Evolutionary conservation across 2,329 filamentous ascomycete species (phyloP), one percentile per base, ranked within the genome.

Genomic region (Trichoderma sp.): DNA sequence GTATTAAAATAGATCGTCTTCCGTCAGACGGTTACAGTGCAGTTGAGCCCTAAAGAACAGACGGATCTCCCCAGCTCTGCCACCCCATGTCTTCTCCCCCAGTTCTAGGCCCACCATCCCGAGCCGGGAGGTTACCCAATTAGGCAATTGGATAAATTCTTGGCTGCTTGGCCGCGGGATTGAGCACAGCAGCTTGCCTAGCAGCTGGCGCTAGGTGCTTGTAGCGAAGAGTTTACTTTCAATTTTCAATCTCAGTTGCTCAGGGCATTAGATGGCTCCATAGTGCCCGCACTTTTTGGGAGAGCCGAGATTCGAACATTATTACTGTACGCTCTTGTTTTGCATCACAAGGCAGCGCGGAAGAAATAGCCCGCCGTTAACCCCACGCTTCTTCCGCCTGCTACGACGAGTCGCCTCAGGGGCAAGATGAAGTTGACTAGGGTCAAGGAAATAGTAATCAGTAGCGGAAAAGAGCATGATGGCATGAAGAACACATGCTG

Each of bases 131-230:
- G 29, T 35, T 67, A 49, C 64, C 55, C 21, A 24, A 40, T 59
- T 67, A 67, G 64, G 64, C 64, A 67, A 67, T 67, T 67, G 55
- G 64, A 67, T 67, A 67, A 67, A 21, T 52, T 59, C 55, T 37
- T 56, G 61, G 61, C 24, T 31, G 5, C 61, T 64, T 40, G 57
- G 57, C 19, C 29, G 31, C 35, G 21, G 49, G 21, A 27, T 40
- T 24, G 61, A 49, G 53, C 53, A 35, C 63, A 59, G 19, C 29
- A 21, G 21, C 16, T 55, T 43, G 40, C 52, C 37, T 56, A 52
- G 29, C 27, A 35, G 27, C 19, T 19, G 21, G 37, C 37, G 29
- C 63, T 47, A 66, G 49, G 52, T 6, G 52, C 35, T 24, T 55
- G 5, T 43, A 43, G 35, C 14, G 4, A 14, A n/a, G 43, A 56